Evolutionary conservation across 2,329 filamentous ascomycete species (phyloP).

Genomic region (Fusarium sp.): DNA sequence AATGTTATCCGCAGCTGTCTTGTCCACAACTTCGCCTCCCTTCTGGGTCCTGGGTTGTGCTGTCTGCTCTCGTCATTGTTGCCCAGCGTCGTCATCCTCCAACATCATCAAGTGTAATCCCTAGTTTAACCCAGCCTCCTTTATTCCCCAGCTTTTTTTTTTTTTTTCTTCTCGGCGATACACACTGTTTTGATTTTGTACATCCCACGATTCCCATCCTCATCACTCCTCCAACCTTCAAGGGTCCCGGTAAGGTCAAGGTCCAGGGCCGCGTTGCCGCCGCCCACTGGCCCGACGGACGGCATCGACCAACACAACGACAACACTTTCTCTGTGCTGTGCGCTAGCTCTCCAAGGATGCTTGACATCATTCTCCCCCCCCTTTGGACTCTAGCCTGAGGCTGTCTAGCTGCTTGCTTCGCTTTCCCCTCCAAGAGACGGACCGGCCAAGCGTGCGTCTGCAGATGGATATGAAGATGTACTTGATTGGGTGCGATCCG

Average conservation of each 20-base stretch:
- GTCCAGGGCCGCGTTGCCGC: conserved; percentile 2
- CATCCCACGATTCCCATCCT: background rate
- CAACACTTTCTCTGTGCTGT: background rate
- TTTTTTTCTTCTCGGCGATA: conserved; percentile 1
- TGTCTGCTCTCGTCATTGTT: conserved; percentile 9
- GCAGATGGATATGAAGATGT: conserved; percentile 15
- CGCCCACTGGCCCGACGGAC: conserved; percentile 5
- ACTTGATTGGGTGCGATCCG: conserved; percentile 27
- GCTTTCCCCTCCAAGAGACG: conserved; percentile 7
- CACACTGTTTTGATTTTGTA: conserved; percentile 4
- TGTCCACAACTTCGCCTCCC: conserved; percentile 4
- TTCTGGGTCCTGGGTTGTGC: background rate
- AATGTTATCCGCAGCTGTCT: background rate
- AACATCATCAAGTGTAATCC: conserved; percentile 24
- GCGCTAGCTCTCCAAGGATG: conserved; percentile 12
- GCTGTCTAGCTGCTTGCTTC: conserved; percentile 22
- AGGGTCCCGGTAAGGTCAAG: background rate
- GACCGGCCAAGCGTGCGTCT: conserved; percentile 31
- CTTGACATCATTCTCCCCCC: conserved; percentile 23
- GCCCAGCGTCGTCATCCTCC: conserved; percentile 33
- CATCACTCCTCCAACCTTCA: background rate
- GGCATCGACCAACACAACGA: conserved; percentile 4
- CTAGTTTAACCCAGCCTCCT: conserved; percentile 25
- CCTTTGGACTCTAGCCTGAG: conserved; percentile 16
- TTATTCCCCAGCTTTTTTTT: background rate